Percentiles rank a stretch among this genome's conserved stretches.
Conservation (phyloP, 805 yeast species). For the Starmerella vitae region DNA sequence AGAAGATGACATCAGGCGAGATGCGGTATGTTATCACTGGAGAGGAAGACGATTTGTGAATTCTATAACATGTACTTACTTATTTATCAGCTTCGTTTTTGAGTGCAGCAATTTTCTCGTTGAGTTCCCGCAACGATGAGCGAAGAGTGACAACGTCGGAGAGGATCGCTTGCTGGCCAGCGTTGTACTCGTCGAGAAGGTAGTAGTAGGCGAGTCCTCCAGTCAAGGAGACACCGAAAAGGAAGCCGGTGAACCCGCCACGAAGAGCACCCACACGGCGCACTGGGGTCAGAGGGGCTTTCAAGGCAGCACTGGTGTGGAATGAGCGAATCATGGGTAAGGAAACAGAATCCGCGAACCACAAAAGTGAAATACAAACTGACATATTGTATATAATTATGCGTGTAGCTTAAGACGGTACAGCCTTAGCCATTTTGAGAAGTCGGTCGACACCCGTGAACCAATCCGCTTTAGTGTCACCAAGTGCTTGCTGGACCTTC, state of each 20-base stretch:
- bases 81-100: slow-evolving; percentile 28
- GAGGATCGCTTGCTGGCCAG: slow-evolving; percentile 55
- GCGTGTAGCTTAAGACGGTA: too few species aligned
- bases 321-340: slow-evolving; percentile 1
- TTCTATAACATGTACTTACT: background rate
- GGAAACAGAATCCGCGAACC: too few species aligned
- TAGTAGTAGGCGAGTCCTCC: slow-evolving; percentile 69
- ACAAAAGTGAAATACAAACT: background rate
- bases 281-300: slow-evolving; percentile 7
- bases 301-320: slow-evolving; percentile 5
- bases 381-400: background rate
- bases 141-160: slow-evolving; percentile 63
- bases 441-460: slow-evolving; percentile 80
- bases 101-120: slow-evolving; percentile 50
- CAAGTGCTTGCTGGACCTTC: slow-evolving; percentile 48
- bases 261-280: slow-evolving; percentile 21
- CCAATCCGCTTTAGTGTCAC: slow-evolving; percentile 81
- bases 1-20: background rate
- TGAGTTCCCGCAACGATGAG: slow-evolving; percentile 52
- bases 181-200: slow-evolving; percentile 62
- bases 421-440: slow-evolving; percentile 45
- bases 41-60: background rate
- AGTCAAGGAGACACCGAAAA: slow-evolving; percentile 60
- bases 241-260: slow-evolving; percentile 54
- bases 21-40: too few species aligned